Percentiles rank a stretch among this genome's conserved stretches.
Evolutionary conservation across 768 basidiomycete species (phyloP).

Genomic region (Albatrellus ellisii): DNA sequence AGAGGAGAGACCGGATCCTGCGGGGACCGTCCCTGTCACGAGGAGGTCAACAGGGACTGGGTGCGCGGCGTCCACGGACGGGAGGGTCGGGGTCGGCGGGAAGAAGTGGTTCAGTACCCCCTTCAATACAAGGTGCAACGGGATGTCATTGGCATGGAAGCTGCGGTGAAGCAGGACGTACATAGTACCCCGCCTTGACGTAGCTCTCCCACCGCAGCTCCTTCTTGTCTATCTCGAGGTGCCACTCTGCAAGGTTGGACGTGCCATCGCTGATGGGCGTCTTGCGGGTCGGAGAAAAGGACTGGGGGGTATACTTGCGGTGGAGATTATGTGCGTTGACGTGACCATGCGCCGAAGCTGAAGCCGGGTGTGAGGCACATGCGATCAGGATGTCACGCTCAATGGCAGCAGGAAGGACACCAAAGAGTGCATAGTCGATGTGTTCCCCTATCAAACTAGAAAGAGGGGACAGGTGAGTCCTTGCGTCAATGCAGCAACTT

Average conservation of each 20-base stretch:
- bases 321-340: conserved; percentile 54
- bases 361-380: conserved; percentile 31
- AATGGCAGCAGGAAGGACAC: conserved; percentile 75
- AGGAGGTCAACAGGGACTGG: conserved; percentile 61
- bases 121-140: conserved; percentile 20
- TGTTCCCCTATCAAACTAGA: conserved; percentile 50
- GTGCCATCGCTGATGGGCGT: conserved; percentile 15
- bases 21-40: conserved; percentile 72
- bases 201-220: conserved; percentile 79
- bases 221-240: conserved; percentile 58
- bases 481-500: conserved; percentile 20
- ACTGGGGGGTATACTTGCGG: conserved; percentile 41
- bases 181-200: conserved; percentile 78
- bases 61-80: conserved; percentile 4
- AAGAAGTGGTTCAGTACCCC: conserved; percentile 60
- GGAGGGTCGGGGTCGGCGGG: conserved; percentile 11
- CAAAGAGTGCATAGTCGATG: conserved; percentile 76
- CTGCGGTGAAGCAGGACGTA: conserved; percentile 23
- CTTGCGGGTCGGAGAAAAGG: conserved; percentile 40
- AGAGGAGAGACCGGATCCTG: conserved; percentile 78
- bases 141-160: neutral
- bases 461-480: neutral
- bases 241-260: conserved; percentile 43
- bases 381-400: conserved; percentile 79
- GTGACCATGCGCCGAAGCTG: conserved; percentile 29